Evolutionary conservation across 768 basidiomycete genomes (phyloP), one percentile per base, ranked within the genome.

Genomic region (Xanthoconium purpureum): DNA sequence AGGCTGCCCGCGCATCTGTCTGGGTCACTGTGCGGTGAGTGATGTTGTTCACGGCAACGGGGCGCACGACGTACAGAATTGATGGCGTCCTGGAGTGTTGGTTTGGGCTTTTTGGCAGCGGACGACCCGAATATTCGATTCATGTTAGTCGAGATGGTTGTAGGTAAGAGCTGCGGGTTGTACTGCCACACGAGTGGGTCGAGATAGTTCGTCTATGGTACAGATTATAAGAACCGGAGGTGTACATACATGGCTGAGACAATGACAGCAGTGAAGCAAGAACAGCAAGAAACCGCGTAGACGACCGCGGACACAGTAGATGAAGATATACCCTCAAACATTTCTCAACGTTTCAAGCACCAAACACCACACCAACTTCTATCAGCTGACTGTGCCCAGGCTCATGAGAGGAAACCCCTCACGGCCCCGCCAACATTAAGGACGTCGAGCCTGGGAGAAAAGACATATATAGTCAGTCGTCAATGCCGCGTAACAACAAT

Each of bases 41-140:
- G 50, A 40, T 44, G 30, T 3, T 44, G 30, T 35, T 8, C 8
- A 5, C 33, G 33, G 30, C 17, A 10, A 43, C 17, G n/a, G 38
- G n/a, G 13, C 30, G 33, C 15, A 35, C 24, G 59, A 75, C 85
- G 70, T 63, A 92, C 90, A 58, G 93, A 86, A 50, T 83, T 75
- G 69, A 99, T 97, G n/a, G 96, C 96, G 76, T 99, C 97, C 58
- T 88, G 85, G 7, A 99, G 82, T 3, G 78, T 79, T 0, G 96
- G 84, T 67, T 92, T 91, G 20, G 94, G 91, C 68, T 92, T 95
- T 74, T 85, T 87, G 72, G 79, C 79, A 9, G 83, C 62, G 24
- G 90, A 87, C 1, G 90, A 87, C 1, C 91, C 91, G 71, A 94
- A 94, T 66, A 94, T 85, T 56, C 91, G 83, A 71, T 94, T 93